Evolutionary conservation across 371 early-diverging fungal genomes (phyloP).

Genomic region (Chytridiales sp.): DNA sequence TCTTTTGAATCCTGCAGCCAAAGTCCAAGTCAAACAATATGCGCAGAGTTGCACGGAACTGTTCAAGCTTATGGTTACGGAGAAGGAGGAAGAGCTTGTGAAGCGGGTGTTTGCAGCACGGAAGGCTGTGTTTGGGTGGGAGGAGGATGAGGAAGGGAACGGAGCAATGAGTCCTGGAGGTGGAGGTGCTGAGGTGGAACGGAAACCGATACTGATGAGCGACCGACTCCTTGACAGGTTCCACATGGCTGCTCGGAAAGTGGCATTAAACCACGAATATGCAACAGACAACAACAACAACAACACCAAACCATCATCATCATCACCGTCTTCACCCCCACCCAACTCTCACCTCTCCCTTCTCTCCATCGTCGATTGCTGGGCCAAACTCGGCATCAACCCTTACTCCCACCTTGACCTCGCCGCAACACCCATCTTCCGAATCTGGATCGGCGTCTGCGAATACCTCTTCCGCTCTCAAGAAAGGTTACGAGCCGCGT

Average conservation of each 20-base stretch:
- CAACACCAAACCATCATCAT: background rate
- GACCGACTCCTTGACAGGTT: constrained; percentile 83
- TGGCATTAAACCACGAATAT: no score
- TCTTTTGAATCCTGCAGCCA: constrained; percentile 89
- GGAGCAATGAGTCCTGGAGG: background rate
- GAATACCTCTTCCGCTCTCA: constrained; percentile 84
- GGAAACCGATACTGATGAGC: constrained; percentile 67
- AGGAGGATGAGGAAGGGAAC: background rate
- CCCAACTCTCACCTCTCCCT: constrained; percentile 88
- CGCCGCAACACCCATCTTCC: constrained; percentile 93
- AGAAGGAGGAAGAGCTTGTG: constrained; percentile 75
- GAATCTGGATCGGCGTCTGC: constrained; percentile 91
- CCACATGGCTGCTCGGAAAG: no score
- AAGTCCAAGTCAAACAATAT: constrained; percentile 82
- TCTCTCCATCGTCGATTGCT: constrained; percentile 91
- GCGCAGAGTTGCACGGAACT: constrained; percentile 82
- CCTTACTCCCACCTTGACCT: constrained; percentile 89
- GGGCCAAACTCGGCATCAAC: constrained; percentile 77
- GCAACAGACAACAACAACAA: background rate
- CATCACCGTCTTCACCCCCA: background rate
- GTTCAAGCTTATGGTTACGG: constrained; percentile 92
- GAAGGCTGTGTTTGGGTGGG: constrained; percentile 7
- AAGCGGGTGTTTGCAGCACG: constrained; percentile 61
- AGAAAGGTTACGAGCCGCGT: constrained; percentile 76
- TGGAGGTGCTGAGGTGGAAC: constrained; percentile 20